Base-by-base conservation (phyloP, 768 basidiomycete genomes). In the Agaricus sinodeliciosus region DNA sequence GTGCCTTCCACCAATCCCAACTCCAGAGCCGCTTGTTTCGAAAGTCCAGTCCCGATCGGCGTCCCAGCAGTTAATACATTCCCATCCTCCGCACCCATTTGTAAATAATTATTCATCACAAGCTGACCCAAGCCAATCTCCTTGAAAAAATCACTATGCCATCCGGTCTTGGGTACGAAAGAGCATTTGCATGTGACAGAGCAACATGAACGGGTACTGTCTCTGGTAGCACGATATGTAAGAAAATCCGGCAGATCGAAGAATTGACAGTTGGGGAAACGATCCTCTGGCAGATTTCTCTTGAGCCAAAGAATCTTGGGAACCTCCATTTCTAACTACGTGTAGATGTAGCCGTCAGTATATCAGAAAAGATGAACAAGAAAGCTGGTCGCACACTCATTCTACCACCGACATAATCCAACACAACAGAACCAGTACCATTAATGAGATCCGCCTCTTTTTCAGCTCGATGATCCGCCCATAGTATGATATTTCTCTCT, bases 261-360 rank as follows among this genome's bases (percentile, higher is more conserved):
- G 72, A 90, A 89, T 60, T 90, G 86, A 69, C 86, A 90, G 49
- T 72, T 72, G 19, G 78, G 67, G 69, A 99, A 98, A 15, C 73
- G 74, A 9, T 77, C 70, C 0, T 80, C 64, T 2, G 77, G 63
- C 94, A 98, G 94, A 71, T 88, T 76, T 55, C 82, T 85, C 68
- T 94, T 97, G 40, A 98, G 78, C 96, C 96, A 98, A 26, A 98
- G 82, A 27, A 94, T 87, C 68, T 98, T 98, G 0, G 95, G 95
- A 41, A 97, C 82, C 69, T 97, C 95, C 96, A 98, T 98, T 69
- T 98, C 94, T 40, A 97, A 79, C 90, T 96, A 57, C 11, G 15
- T 22, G 22, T 50, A 26, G 36, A 12, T 15, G 16, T 16, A 48
- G 40, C 57, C 48, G n/a, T 54, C 19, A 47, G 27, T 39, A 8